These are phyloP conservation scores for Barnettozyma sucrosica DNA, from an alignment of 805 yeast genomes.

Conservation along the genomic window DNA sequence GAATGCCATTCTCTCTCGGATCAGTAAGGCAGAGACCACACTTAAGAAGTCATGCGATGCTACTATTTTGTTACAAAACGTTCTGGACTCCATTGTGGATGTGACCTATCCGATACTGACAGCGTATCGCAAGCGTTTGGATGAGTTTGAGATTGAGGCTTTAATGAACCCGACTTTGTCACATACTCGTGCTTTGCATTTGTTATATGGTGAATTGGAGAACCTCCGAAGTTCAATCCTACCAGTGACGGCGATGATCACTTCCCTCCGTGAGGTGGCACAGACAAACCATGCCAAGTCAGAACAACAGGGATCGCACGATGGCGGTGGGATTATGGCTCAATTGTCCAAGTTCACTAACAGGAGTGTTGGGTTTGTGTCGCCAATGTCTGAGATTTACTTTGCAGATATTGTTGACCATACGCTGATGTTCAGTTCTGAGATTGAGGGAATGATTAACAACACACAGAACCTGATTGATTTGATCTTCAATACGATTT, in stretches of 20 bases:
- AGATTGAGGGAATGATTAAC: constrained; percentile 47
- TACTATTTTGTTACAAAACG: constrained; percentile 46
- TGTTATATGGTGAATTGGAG: constrained; percentile 48
- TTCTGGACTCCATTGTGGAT: constrained; percentile 51
- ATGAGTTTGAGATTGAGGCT: constrained; percentile 47
- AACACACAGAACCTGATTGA: constrained; percentile 46
- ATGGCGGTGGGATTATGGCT: background rate
- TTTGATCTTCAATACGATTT: constrained; percentile 51
- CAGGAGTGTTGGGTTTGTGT: constrained; percentile 25
- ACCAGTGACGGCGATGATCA: constrained; percentile 43
- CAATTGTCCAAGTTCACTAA: background rate
- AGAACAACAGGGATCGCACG: background rate
- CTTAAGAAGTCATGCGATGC: constrained; percentile 47
- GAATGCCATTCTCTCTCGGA: constrained; percentile 43
- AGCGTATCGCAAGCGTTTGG: constrained; percentile 43
- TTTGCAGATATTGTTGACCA: constrained; percentile 55
- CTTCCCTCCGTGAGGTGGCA: constrained; percentile 39
- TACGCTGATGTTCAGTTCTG: constrained; percentile 44
- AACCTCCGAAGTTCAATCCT: constrained; percentile 40
- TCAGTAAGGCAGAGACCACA: constrained; percentile 40
- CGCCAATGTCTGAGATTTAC: constrained; percentile 42
- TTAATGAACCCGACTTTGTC: constrained; percentile 42
- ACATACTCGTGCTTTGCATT: constrained; percentile 47
- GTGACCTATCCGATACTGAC: constrained; percentile 46
- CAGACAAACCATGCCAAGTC: constrained; percentile 3